These are phyloP conservation scores for Mercurialis annua DNA, from an alignment of 345 rosid species.

Conservation along the genomic window DNA sequence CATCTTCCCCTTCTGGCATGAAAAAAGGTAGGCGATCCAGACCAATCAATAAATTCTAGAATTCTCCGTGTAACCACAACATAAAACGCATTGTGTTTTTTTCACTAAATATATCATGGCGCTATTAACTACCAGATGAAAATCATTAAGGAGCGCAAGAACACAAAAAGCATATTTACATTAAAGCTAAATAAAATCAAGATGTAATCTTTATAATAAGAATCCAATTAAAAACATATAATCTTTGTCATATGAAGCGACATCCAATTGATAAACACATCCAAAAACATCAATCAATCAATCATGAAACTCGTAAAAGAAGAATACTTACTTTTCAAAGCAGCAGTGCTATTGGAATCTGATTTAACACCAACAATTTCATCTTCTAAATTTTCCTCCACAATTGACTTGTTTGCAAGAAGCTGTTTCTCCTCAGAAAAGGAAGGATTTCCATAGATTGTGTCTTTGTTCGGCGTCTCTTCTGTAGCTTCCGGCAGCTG, in stretches of 20 bases:
- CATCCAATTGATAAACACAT: too few species aligned
- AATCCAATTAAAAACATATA: too few species aligned
- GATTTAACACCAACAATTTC: conserved; percentile 23
- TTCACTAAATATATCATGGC: neutral
- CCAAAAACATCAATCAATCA: too few species aligned
- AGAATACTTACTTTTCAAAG: conserved; percentile 43
- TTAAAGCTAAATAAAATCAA: neutral
- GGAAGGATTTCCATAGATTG: conserved; percentile 31
- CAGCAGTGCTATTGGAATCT: conserved; percentile 22
- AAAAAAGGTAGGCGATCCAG: conserved; percentile 48
- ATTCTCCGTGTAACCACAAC: conserved; percentile 25
- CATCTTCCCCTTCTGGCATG: conserved; percentile 66
- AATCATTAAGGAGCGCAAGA: neutral
- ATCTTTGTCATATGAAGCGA: too few species aligned
- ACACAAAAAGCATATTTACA: too few species aligned
- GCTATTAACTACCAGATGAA: neutral
- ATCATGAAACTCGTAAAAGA: neutral
- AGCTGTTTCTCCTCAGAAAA: conserved; percentile 11
- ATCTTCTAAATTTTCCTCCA: conserved; percentile 28
- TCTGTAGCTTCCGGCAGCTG: conserved; percentile 30
- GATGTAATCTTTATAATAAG: conserved; percentile 9
- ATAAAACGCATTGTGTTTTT: neutral
- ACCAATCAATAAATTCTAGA: conserved; percentile 34
- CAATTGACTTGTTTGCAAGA: conserved; percentile 1
- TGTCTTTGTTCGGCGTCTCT: conserved; percentile 19